Conservation (phyloP, 768 basidiomycete genomes). For the Tricholoma matsutake region DNA sequence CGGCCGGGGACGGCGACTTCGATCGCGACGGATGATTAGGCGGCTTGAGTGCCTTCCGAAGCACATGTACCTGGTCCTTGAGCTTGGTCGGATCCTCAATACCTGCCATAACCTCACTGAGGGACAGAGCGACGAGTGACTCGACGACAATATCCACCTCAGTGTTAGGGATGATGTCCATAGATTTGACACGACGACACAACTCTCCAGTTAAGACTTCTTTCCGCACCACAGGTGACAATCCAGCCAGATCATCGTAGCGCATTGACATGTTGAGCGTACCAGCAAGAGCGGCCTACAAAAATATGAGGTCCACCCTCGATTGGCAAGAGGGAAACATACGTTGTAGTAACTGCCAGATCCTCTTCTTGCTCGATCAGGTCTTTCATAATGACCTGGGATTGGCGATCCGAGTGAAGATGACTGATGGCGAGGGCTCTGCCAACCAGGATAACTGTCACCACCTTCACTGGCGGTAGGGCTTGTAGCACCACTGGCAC, state of each 20-base stretch:
- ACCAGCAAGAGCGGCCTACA: constrained; percentile 76
- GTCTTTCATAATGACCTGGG: constrained; percentile 48
- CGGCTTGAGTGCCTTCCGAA: constrained; percentile 32
- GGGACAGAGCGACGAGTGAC: constrained; percentile 62
- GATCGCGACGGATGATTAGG: constrained; percentile 39
- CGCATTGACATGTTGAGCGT: constrained; percentile 80
- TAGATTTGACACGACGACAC: constrained; percentile 63
- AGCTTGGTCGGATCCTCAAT: constrained; percentile 71
- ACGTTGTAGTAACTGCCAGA: constrained; percentile 89
- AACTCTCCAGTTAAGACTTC: constrained; percentile 84
- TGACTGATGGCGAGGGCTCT: constrained; percentile 61
- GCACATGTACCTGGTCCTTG: constrained; percentile 54
- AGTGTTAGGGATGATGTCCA: constrained; percentile 47
- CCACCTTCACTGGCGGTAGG: constrained; percentile 81
- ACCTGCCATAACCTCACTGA: constrained; percentile 73
- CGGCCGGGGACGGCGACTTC: constrained; percentile 52
- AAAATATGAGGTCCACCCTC: background rate
- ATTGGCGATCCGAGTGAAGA: constrained; percentile 58
- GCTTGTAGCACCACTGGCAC: constrained; percentile 80
- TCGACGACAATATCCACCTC: constrained; percentile 70
- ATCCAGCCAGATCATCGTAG: constrained; percentile 78
- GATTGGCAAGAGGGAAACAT: constrained; percentile 17
- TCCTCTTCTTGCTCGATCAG: constrained; percentile 69
- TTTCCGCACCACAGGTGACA: constrained; percentile 86
- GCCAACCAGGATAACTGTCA: constrained; percentile 71